Conservation (phyloP, 2,329 filamentous ascomycete genomes). For the Fusarium foetens region DNA sequence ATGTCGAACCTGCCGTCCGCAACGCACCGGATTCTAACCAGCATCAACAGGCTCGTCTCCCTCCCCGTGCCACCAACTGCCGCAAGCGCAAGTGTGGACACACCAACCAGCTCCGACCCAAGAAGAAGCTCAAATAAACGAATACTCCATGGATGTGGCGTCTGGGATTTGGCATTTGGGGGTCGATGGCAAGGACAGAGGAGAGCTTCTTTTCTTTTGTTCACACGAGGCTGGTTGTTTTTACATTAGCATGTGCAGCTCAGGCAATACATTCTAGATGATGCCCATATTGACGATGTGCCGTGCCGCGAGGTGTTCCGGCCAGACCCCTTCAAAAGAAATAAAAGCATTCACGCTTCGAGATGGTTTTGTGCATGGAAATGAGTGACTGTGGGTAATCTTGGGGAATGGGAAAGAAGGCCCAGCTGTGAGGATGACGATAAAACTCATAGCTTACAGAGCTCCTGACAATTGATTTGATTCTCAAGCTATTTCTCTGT, state of each 20-base stretch:
- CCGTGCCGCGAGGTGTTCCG: slow-evolving; percentile 35
- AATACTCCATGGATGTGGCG: slow-evolving; percentile 56
- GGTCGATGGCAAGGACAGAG: slow-evolving; percentile 50
- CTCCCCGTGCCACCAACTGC: slow-evolving; percentile 99
- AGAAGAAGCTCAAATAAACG: slow-evolving; percentile 97
- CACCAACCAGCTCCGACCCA: slow-evolving; percentile 99
- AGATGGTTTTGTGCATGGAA: not conserved
- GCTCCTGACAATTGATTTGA: not conserved
- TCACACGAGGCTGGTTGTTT: slow-evolving; percentile 53
- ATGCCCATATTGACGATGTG: slow-evolving; percentile 46
- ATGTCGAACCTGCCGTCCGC: slow-evolving; percentile 56
- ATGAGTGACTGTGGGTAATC: not conserved
- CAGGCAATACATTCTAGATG: slow-evolving; percentile 53
- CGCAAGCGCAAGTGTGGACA: slow-evolving; percentile 99
- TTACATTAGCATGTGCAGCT: slow-evolving; percentile 54
- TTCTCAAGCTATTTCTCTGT: not conserved
- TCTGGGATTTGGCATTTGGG: slow-evolving; percentile 57
- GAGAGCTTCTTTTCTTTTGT: slow-evolving; percentile 47
- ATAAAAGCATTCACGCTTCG: slow-evolving; percentile 39
- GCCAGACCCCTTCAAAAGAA: slow-evolving; percentile 36
- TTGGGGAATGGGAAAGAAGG: not conserved
- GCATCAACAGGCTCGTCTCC: slow-evolving; percentile 76
- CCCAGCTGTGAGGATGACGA: not conserved
- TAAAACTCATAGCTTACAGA: not conserved
- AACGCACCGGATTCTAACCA: not conserved